Conservation (phyloP, 257 asterid genomes). For the Fraxinus cuspidata region DNA sequence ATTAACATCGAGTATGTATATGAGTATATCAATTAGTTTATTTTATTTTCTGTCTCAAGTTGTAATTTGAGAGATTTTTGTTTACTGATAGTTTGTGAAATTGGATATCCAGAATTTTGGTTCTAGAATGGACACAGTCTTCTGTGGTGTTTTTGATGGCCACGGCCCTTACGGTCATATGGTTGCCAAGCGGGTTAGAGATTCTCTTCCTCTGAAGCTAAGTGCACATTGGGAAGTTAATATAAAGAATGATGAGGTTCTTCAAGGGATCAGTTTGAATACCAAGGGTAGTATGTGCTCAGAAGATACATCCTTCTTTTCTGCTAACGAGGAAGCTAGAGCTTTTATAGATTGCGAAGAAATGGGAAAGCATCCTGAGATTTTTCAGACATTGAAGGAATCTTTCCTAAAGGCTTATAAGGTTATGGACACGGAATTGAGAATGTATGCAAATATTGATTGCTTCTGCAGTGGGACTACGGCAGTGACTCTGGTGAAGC, state of each 20-base stretch:
- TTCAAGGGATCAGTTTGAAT: conserved; percentile 59
- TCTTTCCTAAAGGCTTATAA: conserved; percentile 83
- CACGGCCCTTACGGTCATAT: conserved; percentile 93
- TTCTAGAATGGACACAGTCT: conserved; percentile 79
- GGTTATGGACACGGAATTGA: conserved; percentile 89
- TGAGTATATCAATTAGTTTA: background rate
- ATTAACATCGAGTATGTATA: too few species aligned
- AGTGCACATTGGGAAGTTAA: conserved; percentile 83
- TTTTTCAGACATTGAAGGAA: conserved; percentile 70
- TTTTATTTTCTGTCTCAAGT: background rate
- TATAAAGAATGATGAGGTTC: conserved; percentile 62
- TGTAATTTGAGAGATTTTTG: conserved; percentile 15
- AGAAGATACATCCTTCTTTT: conserved; percentile 49
- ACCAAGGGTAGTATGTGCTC: conserved; percentile 48
- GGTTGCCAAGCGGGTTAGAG: conserved; percentile 93
- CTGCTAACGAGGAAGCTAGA: conserved; percentile 64
- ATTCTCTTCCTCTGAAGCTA: conserved; percentile 79
- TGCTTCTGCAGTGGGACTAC: conserved; percentile 98
- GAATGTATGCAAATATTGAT: conserved; percentile 62
- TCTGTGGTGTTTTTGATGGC: conserved; percentile 96
- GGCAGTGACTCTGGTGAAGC: conserved; percentile 84
- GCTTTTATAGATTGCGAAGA: conserved; percentile 53
- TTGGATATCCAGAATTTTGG: conserved; percentile 78
- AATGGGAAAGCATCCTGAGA: conserved; percentile 53
- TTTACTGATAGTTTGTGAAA: conserved; percentile 24